Conservation (phyloP, 768 basidiomycete species). For the Pisolithus microcarpus region DNA sequence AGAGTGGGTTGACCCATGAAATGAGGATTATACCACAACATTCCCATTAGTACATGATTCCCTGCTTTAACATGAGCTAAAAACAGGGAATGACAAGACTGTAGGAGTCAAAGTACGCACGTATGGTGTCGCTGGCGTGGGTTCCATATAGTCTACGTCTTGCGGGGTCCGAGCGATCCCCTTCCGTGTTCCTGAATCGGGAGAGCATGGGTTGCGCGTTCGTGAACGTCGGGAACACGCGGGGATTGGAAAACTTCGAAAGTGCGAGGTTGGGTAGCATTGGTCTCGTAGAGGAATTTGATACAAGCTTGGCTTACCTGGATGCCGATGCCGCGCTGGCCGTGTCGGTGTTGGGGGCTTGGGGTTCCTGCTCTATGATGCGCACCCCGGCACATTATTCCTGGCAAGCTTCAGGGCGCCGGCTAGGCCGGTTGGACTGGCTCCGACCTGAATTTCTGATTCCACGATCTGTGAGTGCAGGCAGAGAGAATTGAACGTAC, state of each 20-base stretch:
- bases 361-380: conserved; percentile 12
- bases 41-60: not conserved
- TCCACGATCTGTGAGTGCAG: no score
- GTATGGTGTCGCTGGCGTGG: conserved; percentile 22
- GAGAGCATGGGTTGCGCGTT: conserved; percentile 19
- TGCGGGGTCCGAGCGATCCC: conserved; percentile 11
- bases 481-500: no score
- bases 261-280: conserved; percentile 31
- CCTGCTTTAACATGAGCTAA: no score
- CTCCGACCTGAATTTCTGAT: conserved; percentile 7
- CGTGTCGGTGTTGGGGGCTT: conserved; percentile 3
- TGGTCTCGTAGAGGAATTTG: not conserved
- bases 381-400: conserved; percentile 20
- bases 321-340: conserved; percentile 2
- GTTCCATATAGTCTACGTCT: conserved; percentile 8
- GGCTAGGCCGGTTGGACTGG: conserved; percentile 19
- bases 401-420: conserved; percentile 16
- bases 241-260: conserved; percentile 38
- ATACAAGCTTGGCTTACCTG: not conserved
- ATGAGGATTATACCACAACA: conserved; percentile 6
- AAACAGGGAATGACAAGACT: no score
- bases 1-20: conserved; percentile 19
- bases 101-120: conserved; percentile 5
- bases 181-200: conserved; percentile 30
- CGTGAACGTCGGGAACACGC: conserved; percentile 30